phyloP scores from a whole-genome alignment of 768 basidiomycete genomes.

The Pisolithus sp. region DNA sequence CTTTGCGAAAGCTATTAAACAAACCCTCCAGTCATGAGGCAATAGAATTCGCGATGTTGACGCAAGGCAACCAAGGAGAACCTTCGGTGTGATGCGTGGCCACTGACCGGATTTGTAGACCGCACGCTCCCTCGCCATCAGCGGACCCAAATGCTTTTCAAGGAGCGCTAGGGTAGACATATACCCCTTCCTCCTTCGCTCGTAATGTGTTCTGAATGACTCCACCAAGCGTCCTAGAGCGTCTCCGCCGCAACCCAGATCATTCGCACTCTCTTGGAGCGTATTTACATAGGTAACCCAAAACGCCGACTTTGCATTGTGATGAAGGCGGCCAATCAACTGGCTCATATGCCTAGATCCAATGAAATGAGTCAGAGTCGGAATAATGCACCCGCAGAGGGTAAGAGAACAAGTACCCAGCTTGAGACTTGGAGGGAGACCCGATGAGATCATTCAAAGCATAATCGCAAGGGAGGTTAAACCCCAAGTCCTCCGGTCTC shows the following conservation, averaged over 20 bases:
- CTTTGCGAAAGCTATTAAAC: conserved; percentile 25
- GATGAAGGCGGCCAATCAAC: conserved; percentile 3
- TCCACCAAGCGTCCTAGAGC: neutral
- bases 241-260: conserved; percentile 3
- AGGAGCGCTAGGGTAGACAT: neutral
- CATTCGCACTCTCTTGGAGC: conserved; percentile 8
- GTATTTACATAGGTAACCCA: conserved; percentile 8
- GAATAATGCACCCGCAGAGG: too few relatives aligned
- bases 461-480: neutral
- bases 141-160: conserved; percentile 8
- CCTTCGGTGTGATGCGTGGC: conserved; percentile 30
- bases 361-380: too few relatives aligned
- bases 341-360: neutral
- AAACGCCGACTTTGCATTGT: conserved; percentile 4
- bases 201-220: conserved; percentile 1
- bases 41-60: conserved; percentile 14
- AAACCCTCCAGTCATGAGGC: conserved; percentile 23
- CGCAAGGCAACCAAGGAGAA: conserved; percentile 27
- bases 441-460: too few relatives aligned
- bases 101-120: conserved; percentile 25
- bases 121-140: conserved; percentile 12
- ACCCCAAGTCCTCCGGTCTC: neutral
- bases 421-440: neutral
- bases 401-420: too few relatives aligned
- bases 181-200: conserved; percentile 5